Conservation (phyloP, 106 monocot species). For the Dendrobium nobile region DNA sequence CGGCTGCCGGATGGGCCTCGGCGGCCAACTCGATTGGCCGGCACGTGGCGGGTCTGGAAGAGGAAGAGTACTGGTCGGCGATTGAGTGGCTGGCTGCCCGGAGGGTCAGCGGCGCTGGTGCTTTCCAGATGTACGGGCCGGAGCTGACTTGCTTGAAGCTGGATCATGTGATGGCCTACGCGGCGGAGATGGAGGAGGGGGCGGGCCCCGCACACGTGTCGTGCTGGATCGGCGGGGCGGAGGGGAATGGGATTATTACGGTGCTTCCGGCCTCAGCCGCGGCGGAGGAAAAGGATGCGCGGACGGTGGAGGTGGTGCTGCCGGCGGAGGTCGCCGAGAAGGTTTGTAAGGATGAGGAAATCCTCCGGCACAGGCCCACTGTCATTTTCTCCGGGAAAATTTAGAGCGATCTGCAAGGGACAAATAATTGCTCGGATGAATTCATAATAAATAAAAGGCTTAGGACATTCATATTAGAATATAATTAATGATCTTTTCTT, state of each 20-base stretch:
- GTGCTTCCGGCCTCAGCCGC: conserved; percentile 23
- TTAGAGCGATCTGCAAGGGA: not conserved
- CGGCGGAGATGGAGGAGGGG: conserved; percentile 16
- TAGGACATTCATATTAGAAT: no score
- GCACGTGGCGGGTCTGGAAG: conserved; percentile 29
- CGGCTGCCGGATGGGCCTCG: conserved; percentile 8
- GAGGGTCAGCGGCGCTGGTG: not conserved
- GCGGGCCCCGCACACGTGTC: conserved; percentile 39
- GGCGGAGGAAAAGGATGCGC: conserved; percentile 12
- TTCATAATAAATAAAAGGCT: no score
- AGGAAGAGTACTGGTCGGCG: conserved; percentile 57
- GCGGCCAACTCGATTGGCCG: conserved; percentile 16
- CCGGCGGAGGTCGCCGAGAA: conserved; percentile 29
- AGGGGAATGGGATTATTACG: conserved; percentile 40
- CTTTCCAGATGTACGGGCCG: conserved; percentile 59
- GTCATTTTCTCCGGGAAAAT: conserved; percentile 3
- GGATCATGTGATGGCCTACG: conserved; percentile 37
- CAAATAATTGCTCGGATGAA: no score
- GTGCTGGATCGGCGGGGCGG: conserved; percentile 23
- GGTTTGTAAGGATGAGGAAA: conserved; percentile 33
- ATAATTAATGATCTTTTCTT: no score
- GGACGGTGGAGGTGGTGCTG: conserved; percentile 47
- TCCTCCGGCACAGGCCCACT: conserved; percentile 28
- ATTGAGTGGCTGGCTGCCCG: conserved; percentile 38
- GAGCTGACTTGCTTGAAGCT: conserved; percentile 49